Conservation (phyloP, 163 green algal genomes). For the Scenedesmus sp. region DNA sequence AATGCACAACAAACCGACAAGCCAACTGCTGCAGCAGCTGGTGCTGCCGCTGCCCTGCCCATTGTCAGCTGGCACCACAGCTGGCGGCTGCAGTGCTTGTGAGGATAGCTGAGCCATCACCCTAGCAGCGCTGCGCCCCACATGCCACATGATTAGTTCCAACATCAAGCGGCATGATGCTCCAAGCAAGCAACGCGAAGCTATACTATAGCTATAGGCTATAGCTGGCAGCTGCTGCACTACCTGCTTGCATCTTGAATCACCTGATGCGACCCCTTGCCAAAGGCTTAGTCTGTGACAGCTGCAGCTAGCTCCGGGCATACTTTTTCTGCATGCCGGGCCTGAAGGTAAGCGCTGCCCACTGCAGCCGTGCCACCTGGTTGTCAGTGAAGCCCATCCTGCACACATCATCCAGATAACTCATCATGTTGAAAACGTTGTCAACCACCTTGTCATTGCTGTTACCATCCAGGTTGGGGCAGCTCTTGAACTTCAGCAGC, state of each 20-base stretch:
- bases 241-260: not conserved
- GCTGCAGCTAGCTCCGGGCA: not conserved
- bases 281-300: not conserved
- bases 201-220: not conserved
- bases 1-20: not conserved
- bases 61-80: not conserved
- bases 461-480: slow-evolving; percentile 10
- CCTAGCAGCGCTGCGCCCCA: no score
- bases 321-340: slow-evolving; percentile 36
- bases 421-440: slow-evolving; percentile 49
- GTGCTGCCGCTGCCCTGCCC: not conserved
- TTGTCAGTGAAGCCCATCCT: slow-evolving; percentile 44
- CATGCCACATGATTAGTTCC: not conserved
- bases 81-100: no score
- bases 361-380: slow-evolving; percentile 48
- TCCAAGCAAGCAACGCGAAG: not conserved
- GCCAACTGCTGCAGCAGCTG: not conserved
- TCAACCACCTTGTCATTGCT: not conserved
- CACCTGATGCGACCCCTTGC: no score
- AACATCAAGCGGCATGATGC: not conserved
- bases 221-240: not conserved
- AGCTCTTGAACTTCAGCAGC: slow-evolving; percentile 46
- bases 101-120: no score
- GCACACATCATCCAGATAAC: slow-evolving; percentile 49
- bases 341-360: slow-evolving; percentile 11